phyloP scores from a whole-genome alignment of 2,329 filamentous ascomycete genomes.

The Samsoniella hepiali region DNA sequence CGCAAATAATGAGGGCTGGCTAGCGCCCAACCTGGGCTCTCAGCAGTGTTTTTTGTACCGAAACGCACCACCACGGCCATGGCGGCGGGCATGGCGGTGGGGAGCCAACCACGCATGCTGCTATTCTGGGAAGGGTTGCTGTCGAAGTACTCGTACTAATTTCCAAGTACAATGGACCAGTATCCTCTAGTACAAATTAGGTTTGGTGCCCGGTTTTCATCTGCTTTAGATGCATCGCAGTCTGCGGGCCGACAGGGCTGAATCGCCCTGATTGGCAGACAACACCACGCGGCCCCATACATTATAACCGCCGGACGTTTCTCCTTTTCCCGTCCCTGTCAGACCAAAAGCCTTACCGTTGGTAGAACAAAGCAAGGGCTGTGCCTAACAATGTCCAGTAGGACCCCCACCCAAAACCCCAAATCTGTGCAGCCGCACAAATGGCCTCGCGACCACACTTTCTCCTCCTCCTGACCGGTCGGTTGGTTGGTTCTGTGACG shows the following conservation, averaged over 20 bases:
- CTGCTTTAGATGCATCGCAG: neutral
- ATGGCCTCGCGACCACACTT: neutral
- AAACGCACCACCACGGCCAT: neutral
- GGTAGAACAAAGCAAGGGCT: neutral
- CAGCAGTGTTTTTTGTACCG: neutral
- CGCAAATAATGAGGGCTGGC: neutral
- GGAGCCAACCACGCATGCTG: neutral
- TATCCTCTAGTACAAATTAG: neutral
- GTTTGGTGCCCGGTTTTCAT: neutral
- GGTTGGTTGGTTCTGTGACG: neutral
- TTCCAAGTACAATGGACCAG: neutral
- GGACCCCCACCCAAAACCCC: neutral
- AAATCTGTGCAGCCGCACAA: neutral
- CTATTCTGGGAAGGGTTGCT: slow-evolving; percentile 1
- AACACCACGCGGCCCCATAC: neutral
- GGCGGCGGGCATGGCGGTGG: neutral
- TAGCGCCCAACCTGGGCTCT: neutral
- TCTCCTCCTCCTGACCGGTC: neutral
- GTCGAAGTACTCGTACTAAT: neutral
- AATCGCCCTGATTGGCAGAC: neutral
- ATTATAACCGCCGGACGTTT: slow-evolving; percentile 31
- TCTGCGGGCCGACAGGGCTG: neutral
- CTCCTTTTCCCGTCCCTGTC: neutral
- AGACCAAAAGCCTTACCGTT: neutral
- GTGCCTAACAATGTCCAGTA: neutral